Evolutionary conservation across 495 filamentous ascomycete genomes (phyloP), one percentile per base, ranked within the genome.

Genomic region (Apiosordaria backusii): DNA sequence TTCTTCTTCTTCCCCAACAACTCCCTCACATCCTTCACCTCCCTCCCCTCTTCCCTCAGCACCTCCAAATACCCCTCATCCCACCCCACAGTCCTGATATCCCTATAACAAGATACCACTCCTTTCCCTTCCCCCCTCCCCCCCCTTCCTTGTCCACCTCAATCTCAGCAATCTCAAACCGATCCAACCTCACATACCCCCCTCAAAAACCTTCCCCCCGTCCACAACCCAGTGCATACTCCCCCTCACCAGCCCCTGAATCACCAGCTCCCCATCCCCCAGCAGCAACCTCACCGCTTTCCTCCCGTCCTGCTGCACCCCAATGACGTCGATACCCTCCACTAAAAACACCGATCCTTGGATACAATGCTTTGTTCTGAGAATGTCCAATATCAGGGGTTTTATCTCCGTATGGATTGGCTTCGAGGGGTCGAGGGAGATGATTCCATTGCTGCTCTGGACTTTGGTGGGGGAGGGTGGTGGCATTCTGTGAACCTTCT

Each of bases 351-450:
- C 60, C 0, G 79, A 80, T 21, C 77, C 76, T 0, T 77, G 77
- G 5, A 79, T 62, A 61, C 76, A 81, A 55, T 71, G 72, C 19
- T 72, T 63, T 22, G 78, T 79, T 59, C 75, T 73, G 18, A 82
- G 68, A 21, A 83, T 78, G 60, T 78, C 74, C 54, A 67, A 78
- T 52, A 87, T 79, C 22, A 84, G 77, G 69, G 80, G 83, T 65
- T 84, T 84, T 22, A 61, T n/a, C 10, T 61, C 27, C 5, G 85
- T 70, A 65, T 81, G 78, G 57, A 86, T 78, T 62, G 67, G 67
- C 4, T 61, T 40, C n/a, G 35, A n/a, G 1, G 60, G 67, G 50
- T 72, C 60, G 27, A 64, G 62, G 24, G 72, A 68, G 40, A 66
- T 63, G 13, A 68, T 55, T 1, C 19, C 50, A 9, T 18, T 21